Evolutionary conservation across 2,329 filamentous ascomycete species (phyloP).

Genomic region (Microcyclospora tardicrescens): DNA sequence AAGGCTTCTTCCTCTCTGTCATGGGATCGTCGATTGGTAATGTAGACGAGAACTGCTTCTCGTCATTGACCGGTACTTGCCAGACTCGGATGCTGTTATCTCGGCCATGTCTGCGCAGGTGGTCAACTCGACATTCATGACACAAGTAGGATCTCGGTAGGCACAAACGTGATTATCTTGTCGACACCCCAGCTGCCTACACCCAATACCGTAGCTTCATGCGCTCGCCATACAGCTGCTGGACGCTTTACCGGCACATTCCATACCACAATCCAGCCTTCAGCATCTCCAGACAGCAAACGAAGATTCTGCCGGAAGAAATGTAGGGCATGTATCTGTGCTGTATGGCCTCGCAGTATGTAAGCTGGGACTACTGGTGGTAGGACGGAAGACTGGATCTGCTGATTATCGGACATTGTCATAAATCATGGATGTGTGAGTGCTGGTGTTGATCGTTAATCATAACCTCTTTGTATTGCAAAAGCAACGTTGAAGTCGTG

Average conservation of each 20-base stretch:
- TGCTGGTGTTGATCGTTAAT: too few relatives aligned
- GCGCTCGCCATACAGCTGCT: slow-evolving; percentile 73
- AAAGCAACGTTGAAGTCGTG: too few relatives aligned
- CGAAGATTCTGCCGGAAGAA: slow-evolving; percentile 64
- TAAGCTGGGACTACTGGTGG: slow-evolving; percentile 47
- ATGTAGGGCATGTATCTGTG: slow-evolving; percentile 62
- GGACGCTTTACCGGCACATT: slow-evolving; percentile 69
- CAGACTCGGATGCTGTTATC: slow-evolving; percentile 80
- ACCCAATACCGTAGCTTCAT: slow-evolving; percentile 63
- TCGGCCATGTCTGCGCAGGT: slow-evolving; percentile 61
- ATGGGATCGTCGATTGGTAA: slow-evolving; percentile 54
- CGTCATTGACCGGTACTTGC: slow-evolving; percentile 52
- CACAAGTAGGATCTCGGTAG: not conserved
- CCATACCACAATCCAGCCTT: slow-evolving; percentile 83
- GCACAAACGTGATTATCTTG: slow-evolving; percentile 67
- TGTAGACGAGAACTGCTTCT: slow-evolving; percentile 50
- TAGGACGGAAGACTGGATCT: slow-evolving; percentile 1
- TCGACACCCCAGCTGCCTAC: slow-evolving; percentile 58
- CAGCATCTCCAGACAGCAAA: slow-evolving; percentile 74
- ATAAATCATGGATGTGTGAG: too few relatives aligned
- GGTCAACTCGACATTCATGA: not conserved
- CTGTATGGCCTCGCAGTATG: slow-evolving; percentile 73
- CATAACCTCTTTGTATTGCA: too few relatives aligned
- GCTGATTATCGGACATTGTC: too few relatives aligned
- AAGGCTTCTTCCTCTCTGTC: slow-evolving; percentile 50